Evolutionary conservation across 2,329 filamentous ascomycete species (phyloP), one percentile per base, ranked within the genome.

Genomic region (Pezicula radicicola): DNA sequence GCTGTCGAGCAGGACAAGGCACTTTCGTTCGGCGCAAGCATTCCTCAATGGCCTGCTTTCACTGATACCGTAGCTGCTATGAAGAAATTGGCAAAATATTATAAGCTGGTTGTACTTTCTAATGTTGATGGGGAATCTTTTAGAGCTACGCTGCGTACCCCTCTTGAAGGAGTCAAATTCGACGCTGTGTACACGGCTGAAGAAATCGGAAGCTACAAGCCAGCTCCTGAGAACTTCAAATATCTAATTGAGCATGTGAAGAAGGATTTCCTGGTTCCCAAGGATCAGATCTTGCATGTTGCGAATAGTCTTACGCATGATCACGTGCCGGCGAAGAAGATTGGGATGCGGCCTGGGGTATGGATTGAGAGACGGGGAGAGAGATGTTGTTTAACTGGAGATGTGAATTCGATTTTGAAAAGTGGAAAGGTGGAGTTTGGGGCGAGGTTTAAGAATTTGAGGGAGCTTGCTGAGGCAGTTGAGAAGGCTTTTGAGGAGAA

Each of bases 181-280:
- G 83, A 87, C 59, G 72, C 79, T 2, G 68, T 88, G 33, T 77
- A 86, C 60, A 89, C 85, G 0, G 87, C 87, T 0, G 73, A 89
- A 64, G 82, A 88, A 28, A 79, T 90, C 16, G 85, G 87, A 0
- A 78, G 74, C 16, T 91, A 89, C 64, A 91, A 90, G 69, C 87
- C 88, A 0, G 75, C 83, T 57, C 61, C 72, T 37, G 69, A 70
- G 44, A 89, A 89, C 56, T 91, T 91, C 53, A 75, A 81, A 50
- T 81, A 84, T 62, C 75, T 90, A 75, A 62, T 89, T 4, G 64
- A 69, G 15, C 70, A 77, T 41, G 76, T 81, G 2, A 54, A 77
- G 61, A 61, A 68, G 1, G 73, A 76, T 21, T 80, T 86, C 57
- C 80, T 78, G 0, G 64, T 87, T 0, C 68, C 72, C 46, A 80